phyloP scores from a whole-genome alignment of 2,329 filamentous ascomycete genomes.

The Colletotrichum salicis region DNA sequence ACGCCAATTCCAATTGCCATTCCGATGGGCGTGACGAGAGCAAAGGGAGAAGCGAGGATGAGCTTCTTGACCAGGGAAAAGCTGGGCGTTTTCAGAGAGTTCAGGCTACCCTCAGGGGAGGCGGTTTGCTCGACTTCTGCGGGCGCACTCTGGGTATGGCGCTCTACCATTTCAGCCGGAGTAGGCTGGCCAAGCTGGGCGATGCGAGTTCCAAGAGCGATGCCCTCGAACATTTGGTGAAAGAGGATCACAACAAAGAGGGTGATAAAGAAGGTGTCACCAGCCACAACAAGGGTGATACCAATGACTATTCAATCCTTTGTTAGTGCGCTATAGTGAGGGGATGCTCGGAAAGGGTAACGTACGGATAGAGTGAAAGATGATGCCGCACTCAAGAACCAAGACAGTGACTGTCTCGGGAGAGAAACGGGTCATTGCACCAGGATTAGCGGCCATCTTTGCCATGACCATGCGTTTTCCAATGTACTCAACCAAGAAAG shows the following conservation, averaged over 20 bases:
- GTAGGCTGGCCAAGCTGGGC: slow-evolving; percentile 62
- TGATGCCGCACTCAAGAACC: slow-evolving; percentile 77
- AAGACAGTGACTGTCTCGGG: slow-evolving; percentile 69
- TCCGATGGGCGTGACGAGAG: slow-evolving; percentile 78
- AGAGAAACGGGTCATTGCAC: slow-evolving; percentile 41
- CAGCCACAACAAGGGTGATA: slow-evolving; percentile 70
- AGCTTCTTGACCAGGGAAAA: slow-evolving; percentile 63
- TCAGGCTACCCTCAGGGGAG: slow-evolving; percentile 16
- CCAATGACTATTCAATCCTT: slow-evolving; percentile 62
- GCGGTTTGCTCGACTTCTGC: slow-evolving; percentile 41
- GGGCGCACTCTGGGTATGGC: not conserved
- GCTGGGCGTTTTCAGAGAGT: slow-evolving; percentile 16
- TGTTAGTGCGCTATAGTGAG: slow-evolving; percentile 26
- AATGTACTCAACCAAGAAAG: slow-evolving; percentile 76
- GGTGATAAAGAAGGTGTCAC: slow-evolving; percentile 65
- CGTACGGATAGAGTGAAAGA: slow-evolving; percentile 78
- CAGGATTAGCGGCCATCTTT: slow-evolving; percentile 40
- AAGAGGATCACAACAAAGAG: slow-evolving; percentile 78
- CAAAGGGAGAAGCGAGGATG: slow-evolving; percentile 71
- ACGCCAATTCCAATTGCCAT: slow-evolving; percentile 85
- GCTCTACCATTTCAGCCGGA: slow-evolving; percentile 6
- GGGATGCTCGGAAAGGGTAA: slow-evolving; percentile 27
- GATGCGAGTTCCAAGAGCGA: slow-evolving; percentile 78
- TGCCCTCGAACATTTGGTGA: slow-evolving; percentile 82
- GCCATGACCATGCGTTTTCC: slow-evolving; percentile 67